Evolutionary conservation across 345 rosid species (phyloP), one percentile per base, ranked within the genome.

Genomic region (Diplotaxis tenuifolia): DNA sequence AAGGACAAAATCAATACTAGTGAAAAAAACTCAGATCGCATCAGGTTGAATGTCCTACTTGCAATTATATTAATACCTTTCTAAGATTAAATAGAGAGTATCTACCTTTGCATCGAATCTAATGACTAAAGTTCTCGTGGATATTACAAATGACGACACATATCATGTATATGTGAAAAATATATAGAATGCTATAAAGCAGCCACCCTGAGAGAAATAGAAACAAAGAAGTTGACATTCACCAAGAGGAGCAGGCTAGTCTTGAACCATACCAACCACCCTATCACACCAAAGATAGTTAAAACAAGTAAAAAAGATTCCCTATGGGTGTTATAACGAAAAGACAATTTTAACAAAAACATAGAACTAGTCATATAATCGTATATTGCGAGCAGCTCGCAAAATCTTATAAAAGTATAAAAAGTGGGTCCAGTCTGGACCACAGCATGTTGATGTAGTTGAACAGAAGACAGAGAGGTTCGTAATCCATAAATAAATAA

Each of bases 381-480:
- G n/a, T 38, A 61, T 36, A 38, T 36, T 75, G 74, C 69, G 63
- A 75, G 69, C 73, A 75, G 78, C 57, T 75, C 56, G 20, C 31
- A 25, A 60, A n/a, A n/a, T n/a, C n/a, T n/a, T 34, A 16, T 59
- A 67, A 68, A 75, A 61, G 68, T 75, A 27, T 68, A 61, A 38
- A 34, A 67, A 1, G 25, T 52, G 18, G 78, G 73, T 50, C 78
- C 73, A 75, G 9, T 16, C 56, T 60, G 73, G 73, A 68, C 73
- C 68, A 52, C 73, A 60, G 12, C 31, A 49, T 52, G 67, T 74
- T 59, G 56, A 7, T 75, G 68, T 60, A 60, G 47, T 36, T 75
- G 63, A 36, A 60, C 78, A 67, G 16, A 16, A 23, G 32, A 9
- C 53, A 32, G 42, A 67, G 20, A 50, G 18, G 52, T 60, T 67